Base-by-base conservation (phyloP, 106 monocot genomes). In the Dioscorea dumetorum region DNA sequence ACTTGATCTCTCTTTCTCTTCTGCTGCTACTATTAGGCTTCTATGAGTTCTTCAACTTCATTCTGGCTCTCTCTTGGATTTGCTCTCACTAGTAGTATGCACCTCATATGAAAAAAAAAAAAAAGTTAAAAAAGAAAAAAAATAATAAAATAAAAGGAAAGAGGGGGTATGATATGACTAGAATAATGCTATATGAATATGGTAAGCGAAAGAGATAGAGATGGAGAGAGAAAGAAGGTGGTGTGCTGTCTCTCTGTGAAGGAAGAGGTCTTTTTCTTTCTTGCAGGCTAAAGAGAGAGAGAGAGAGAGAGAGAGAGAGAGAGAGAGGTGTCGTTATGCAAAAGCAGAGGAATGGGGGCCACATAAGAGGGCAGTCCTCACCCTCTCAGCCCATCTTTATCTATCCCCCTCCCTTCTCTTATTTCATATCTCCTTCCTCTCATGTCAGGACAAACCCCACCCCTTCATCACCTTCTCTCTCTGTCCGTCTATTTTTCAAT, bases 281-380 rank as follows among this genome's bases (percentile, higher is more conserved):
- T 22, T 32, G 67, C 69, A 66, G 66, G 56, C 73, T n/a, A n/a
- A n/a, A n/a, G n/a, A n/a, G n/a, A n/a, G n/a, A n/a, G n/a, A n/a
- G 58, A 41, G 41, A 73, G 73, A 41, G 41, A 73, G 73, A 28
- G 3, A 28, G 28, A 28, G 28, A 28, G 28, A 28, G 28, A 28
- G 28, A 28, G 57, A 41, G 41, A 73, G 16, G 57, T 57, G 73
- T 65, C 65, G 73, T 14, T 57, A 73, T 66, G 64, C 33, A 65
- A 65, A 34, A 48, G 28, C 4, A 54, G 57, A 14, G 8, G 4
- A 54, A 56, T 31, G 8, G 32, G 33, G 24, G n/a, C 41, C 41
- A 41, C 41, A 18, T 33, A 33, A 4, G 28, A 28, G 19, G 62
- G 72, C 63, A 63, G 72, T 24, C 20, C 72, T 72, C 53, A 72